phyloP scores from a whole-genome alignment of 2,329 filamentous ascomycete species.

The Aureobasidium vineae region DNA sequence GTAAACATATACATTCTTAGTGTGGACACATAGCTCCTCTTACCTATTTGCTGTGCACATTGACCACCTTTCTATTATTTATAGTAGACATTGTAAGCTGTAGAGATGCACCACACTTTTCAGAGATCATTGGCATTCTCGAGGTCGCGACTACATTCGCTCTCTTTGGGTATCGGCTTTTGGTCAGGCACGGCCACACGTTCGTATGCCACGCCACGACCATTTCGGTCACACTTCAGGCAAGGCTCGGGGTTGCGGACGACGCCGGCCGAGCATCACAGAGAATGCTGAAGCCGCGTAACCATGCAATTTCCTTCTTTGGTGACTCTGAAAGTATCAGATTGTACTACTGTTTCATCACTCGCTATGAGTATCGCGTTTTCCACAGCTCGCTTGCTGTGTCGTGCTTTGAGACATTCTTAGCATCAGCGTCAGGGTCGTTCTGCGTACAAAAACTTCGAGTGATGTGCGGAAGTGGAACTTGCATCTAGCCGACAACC shows the following conservation, averaged over 20 bases:
- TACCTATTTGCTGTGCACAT: no score
- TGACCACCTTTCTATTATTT: no score
- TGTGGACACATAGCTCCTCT: no score
- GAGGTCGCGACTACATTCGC: not conserved
- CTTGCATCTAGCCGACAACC: conserved; percentile 1
- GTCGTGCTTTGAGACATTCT: not conserved
- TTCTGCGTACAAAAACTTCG: not conserved
- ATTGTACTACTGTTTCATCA: not conserved
- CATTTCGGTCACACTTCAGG: no score
- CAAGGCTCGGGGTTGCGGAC: not conserved
- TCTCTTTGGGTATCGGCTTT: no score
- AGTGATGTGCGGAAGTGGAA: not conserved
- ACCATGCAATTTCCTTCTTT: not conserved
- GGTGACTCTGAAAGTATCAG: not conserved
- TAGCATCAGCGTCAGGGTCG: not conserved
- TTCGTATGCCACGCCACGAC: no score
- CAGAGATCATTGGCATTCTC: no score
- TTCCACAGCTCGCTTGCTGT: not conserved
- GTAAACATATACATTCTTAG: not conserved
- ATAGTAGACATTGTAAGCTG: no score
- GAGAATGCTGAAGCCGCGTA: not conserved
- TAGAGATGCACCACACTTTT: no score
- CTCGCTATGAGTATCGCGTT: not conserved
- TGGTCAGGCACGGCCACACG: no score
- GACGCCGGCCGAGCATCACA: not conserved